Base-by-base conservation (phyloP, 2,329 filamentous ascomycete genomes). In the Cercospora janseana region DNA sequence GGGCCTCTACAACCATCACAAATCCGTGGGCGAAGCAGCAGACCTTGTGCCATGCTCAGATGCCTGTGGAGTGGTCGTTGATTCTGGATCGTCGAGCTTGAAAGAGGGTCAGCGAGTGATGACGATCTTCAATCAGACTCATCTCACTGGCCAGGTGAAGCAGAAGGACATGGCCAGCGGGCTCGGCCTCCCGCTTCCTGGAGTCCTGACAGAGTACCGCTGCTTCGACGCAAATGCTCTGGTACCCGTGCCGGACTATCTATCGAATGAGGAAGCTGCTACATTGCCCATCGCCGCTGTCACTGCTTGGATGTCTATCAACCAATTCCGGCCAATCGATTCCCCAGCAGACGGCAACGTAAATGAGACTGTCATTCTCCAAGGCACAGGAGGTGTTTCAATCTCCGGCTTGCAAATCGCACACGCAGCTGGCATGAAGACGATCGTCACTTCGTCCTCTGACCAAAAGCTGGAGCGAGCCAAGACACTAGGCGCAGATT, bases 1-100 rank as follows among this genome's bases (percentile, higher is more conserved):
- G 71, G 85, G 85, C 23, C 72, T 80, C 9, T 88, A 87, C 70
- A 81, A 74, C 63, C 82, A 87, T 67, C 82, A 87, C 70, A 75
- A 77, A 58, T 74, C 75, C 3, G 69, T 81, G 37, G 68, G 64
- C 28, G 61, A 70, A 51, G 55, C 66, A 45, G 46, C 68, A 46
- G 52, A 73, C 48, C 60, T 87, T 9, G 80, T 87, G 1, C 83
- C 83, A 1, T 84, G 81, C 66, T 85, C 82, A 16, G 85, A 88
- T 67, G 86, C 85, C 75, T 85, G 82, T 68, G 85, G 85, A 35
- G 74, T 75, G 6, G 72, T 88, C 37, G 70, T 79, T 2, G 66
- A 74, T 10, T 60, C 78, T 23, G 78, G 79, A 26, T 64, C 72
- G 13, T 63, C 67, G 2, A 69, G 70, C 4, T 80, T 79, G 71